A percentile compares a stretch with the other conserved stretches of the same genome.
These are phyloP conservation scores for Umbelopsis vinacea DNA, from an alignment of 192 early-diverging fungal species.

Conservation along the genomic window DNA sequence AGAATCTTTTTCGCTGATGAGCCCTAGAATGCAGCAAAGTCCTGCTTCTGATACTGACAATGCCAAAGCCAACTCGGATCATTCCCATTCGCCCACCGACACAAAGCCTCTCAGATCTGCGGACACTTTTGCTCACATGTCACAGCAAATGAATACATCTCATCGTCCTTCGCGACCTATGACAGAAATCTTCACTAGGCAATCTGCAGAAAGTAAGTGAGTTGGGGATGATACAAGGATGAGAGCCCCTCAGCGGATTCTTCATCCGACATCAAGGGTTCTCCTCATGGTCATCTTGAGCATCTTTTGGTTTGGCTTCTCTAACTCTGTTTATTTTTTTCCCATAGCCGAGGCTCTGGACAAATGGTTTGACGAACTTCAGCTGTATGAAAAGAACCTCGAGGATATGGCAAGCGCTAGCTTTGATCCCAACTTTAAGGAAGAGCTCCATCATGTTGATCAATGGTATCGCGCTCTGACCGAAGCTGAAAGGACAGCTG, in stretches of 20 bases:
- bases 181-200: conserved; percentile 14
- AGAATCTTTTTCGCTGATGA: conserved; percentile 24
- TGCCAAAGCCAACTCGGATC: conserved; percentile 17
- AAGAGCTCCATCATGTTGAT: conserved; percentile 91
- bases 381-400: conserved; percentile 88
- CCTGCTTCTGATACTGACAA: not conserved
- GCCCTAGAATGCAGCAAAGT: conserved; percentile 11
- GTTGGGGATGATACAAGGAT: no score
- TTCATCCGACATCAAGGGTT: no score
- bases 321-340: not conserved
- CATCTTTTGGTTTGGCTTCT: not conserved
- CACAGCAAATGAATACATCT: conserved; percentile 1
- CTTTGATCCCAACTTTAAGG: conserved; percentile 83
- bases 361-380: conserved; percentile 89
- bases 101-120: not conserved
- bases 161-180: conserved; percentile 12
- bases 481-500: conserved; percentile 90
- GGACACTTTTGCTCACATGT: conserved; percentile 11
- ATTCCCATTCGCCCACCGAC: not conserved
- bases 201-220: conserved; percentile 10
- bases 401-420: conserved; percentile 87
- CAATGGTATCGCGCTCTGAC: conserved; percentile 92
- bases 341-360: conserved; percentile 73
- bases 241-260: no score
- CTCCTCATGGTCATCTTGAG: conserved; percentile 1